These are phyloP conservation scores for Ambrosiella xylebori DNA, from an alignment of 2,329 filamentous ascomycete species.

Conservation along the genomic window DNA sequence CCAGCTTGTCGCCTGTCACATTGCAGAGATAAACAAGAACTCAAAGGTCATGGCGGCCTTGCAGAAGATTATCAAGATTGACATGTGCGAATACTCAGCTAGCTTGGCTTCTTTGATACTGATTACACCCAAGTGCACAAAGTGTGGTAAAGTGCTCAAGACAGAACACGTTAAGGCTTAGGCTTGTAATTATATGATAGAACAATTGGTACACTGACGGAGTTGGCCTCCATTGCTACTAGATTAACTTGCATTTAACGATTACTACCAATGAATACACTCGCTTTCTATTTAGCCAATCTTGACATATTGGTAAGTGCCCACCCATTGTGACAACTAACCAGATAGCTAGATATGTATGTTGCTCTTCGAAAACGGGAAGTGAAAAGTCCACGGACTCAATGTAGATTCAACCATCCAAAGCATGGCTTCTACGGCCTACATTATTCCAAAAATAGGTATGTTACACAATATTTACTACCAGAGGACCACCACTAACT, in stretches of 20 bases:
- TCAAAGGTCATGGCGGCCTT: neutral
- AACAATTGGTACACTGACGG: neutral
- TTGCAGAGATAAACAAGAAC: neutral
- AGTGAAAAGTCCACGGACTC: neutral
- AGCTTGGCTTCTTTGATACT: neutral
- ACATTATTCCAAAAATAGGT: too few species aligned
- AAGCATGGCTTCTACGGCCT: too few species aligned
- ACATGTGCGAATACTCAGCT: conserved; percentile 1
- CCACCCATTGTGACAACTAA: neutral
- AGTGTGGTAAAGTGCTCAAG: neutral
- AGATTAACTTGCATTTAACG: neutral
- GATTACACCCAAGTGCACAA: neutral
- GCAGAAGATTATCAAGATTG: neutral
- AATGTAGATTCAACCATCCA: too few species aligned
- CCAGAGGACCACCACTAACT: too few species aligned
- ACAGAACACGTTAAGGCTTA: neutral
- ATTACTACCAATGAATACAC: neutral
- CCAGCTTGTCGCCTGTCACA: conserved; percentile 8
- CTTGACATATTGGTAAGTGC: neutral
- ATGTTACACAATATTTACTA: too few species aligned
- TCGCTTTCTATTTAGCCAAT: neutral
- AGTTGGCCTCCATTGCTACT: neutral
- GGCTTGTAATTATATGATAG: neutral
- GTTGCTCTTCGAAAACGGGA: neutral
- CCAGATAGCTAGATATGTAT: neutral